A percentile compares a stretch with the other conserved stretches of the same genome.
These are phyloP conservation scores for Suhomyces pyralidae DNA, from an alignment of 805 yeast genomes.

Conservation along the genomic window DNA sequence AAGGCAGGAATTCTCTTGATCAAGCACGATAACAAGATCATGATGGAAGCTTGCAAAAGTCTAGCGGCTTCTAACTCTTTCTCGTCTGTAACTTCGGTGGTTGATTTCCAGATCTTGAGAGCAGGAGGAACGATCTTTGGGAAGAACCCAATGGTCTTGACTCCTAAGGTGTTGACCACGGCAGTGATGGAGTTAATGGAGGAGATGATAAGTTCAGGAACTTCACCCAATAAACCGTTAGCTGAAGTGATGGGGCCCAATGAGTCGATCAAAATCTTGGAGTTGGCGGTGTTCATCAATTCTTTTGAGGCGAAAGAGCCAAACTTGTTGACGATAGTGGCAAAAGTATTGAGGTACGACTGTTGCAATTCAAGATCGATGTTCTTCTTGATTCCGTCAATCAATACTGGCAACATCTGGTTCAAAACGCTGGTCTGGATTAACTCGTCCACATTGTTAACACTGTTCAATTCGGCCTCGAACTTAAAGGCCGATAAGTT, in stretches of 20 bases:
- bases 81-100: slow-evolving; percentile 19
- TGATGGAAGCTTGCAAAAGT: slow-evolving; percentile 64
- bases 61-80: slow-evolving; percentile 16
- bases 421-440: slow-evolving; percentile 51
- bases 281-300: slow-evolving; percentile 37
- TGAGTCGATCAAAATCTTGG: slow-evolving; percentile 45
- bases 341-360: slow-evolving; percentile 65
- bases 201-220: slow-evolving; percentile 66
- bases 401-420: slow-evolving; percentile 49
- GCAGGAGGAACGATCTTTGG: slow-evolving; percentile 81
- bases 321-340: slow-evolving; percentile 61
- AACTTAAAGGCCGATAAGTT: slow-evolving; percentile 64
- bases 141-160: slow-evolving; percentile 78
- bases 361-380: slow-evolving; percentile 55
- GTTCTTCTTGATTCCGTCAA: slow-evolving; percentile 34
- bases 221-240: slow-evolving; percentile 51
- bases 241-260: slow-evolving; percentile 49
- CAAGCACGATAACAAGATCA: slow-evolving; percentile 69
- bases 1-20: slow-evolving; percentile 85
- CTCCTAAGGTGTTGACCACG: slow-evolving; percentile 73
- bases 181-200: slow-evolving; percentile 71
- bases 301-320: slow-evolving; percentile 31
- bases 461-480: slow-evolving; percentile 56
- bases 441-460: slow-evolving; percentile 35
- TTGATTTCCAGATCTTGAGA: slow-evolving; percentile 53